Base-by-base conservation (phyloP, 106 monocot genomes). In the Dendrobium nobile region DNA sequence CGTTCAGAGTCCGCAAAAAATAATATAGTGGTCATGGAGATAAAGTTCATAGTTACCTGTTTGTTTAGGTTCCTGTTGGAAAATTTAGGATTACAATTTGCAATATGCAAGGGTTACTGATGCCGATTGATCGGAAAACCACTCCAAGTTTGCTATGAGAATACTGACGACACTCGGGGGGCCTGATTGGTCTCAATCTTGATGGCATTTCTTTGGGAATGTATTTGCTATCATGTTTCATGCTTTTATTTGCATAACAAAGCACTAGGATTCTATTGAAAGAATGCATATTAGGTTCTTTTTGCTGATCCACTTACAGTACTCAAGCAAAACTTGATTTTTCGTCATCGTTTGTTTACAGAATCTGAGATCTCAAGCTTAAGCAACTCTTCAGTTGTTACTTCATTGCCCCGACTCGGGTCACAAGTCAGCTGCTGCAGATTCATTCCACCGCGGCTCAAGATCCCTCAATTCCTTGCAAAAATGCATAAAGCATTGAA, bases 401-500 rank as follows among this genome's bases (percentile, higher is more conserved):
- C 24, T 64, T 48, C 75, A 48, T 54, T 68, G 48, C 67, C n/a
- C 44, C 16, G 28, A 65, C 24, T 41, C 6, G 41, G n/a, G 18
- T 43, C 74, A 70, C n/a, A 79, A 43, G 68, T 22, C 47, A 7
- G 20, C 24, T 42, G 28, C 56, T 7, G 19, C 58, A 20, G 33
- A 28, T 33, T 54, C 54, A 13, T 13, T 40, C 72, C 47, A 20
- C 37, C 27, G 41, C 27, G 7, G 2, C 33, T 65, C n/a, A 11
- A 67, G 80, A 47, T 73, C 61, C 33, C 70, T 41, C 5, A 84
- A 67, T 9, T 61, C 28, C 7, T 22, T 64, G 18, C 58, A 64
- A 27, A 73, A 65, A 87, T 22, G 16, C n/a, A 43, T 26, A 31
- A 24, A 17, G 80, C 80, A 22, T 64, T 26, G 77, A 48, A 22